Base-by-base conservation (phyloP, 495 filamentous ascomycete species). In the Neurospora tetraspora region DNA sequence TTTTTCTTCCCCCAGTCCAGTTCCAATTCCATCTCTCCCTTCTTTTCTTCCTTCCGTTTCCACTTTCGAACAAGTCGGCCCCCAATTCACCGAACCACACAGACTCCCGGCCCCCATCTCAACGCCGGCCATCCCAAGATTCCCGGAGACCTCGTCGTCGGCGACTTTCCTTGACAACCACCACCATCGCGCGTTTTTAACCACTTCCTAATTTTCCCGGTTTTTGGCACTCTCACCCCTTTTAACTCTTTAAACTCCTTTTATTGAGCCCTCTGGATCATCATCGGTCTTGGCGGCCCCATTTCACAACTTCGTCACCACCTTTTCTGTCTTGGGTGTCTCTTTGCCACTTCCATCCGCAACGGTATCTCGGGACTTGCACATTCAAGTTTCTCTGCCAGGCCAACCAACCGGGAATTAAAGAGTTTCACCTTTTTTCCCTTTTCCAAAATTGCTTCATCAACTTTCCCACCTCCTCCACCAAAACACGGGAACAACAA, bases 1-100 rank as follows among this genome's bases (percentile, higher is more conserved):
- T 23, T 59, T 31, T 39, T 69, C 42, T 42, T 18, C 3, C 31
- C 75, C 74, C 71, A 77, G 73, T 72, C 70, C 27, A 70, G 36
- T 70, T 40, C 73, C 69, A 18, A 68, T 39, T 43, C 69, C 45
- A 71, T 69, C 69, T 59, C 70, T 34, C 68, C 40, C 18, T 70
- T 71, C 40, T 23, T 74, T 6, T 11, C 10, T 71, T 72, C 37
- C 43, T 45, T 39, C 71, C 61, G 20, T 71, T 71, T 59, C 69
- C 38, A 42, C 42, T 70, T 72, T 39, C 68, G 36, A 65, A 71
- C 39, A 36, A 39, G 7, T 42, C 39, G 23, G 39, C 39, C 69
- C 23, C 36, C 18, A 71, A 70, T 47, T 43, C 69, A 23, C 71
- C 70, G 71, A 61, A 71, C 31, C 39, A 39, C 14, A 40, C 59